These are phyloP conservation scores for Tardiomyces digboiensis DNA, from an alignment of 1,139 yeast genomes.

Conservation along the genomic window DNA sequence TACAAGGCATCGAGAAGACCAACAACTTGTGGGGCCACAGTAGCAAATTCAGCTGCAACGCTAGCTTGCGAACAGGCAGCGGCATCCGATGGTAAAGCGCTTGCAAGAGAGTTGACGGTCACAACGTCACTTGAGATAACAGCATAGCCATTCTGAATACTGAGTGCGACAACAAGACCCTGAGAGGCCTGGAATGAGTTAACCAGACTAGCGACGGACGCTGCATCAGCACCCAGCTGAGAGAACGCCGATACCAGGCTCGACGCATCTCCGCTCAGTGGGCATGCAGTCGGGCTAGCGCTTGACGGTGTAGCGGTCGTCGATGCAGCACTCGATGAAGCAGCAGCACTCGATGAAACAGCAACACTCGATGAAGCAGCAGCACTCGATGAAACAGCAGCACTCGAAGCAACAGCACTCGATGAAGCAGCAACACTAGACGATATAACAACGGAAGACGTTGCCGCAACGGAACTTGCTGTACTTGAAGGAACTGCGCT, in stretches of 20 bases:
- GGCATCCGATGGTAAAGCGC: neutral
- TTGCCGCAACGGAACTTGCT: neutral
- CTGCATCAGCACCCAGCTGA: neutral
- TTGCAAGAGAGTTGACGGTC: neutral
- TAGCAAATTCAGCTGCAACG: neutral
- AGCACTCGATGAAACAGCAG: neutral
- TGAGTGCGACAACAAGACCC: neutral
- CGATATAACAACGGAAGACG: neutral
- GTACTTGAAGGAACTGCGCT: slow-evolving; percentile 1
- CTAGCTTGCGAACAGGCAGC: neutral
- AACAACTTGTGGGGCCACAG: slow-evolving; percentile 2
- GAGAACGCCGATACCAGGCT: neutral
- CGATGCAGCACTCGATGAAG: slow-evolving; percentile 3
- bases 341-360: neutral
- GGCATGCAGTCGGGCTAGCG: no score
- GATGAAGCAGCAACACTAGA: slow-evolving; percentile 1
- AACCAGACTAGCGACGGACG: neutral
- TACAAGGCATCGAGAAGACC: slow-evolving; percentile 5
- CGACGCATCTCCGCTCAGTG: neutral
- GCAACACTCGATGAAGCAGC: slow-evolving; percentile 2
- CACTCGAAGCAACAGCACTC: slow-evolving; percentile 1
- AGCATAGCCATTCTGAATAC: neutral
- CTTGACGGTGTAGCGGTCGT: no score
- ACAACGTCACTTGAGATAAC: neutral
- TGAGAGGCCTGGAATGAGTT: neutral